A percentile compares a stretch with the other conserved stretches of the same genome.
These are phyloP conservation scores for Albophoma yamanashiensis DNA, from an alignment of 2,329 filamentous ascomycete genomes.

Conservation along the genomic window DNA sequence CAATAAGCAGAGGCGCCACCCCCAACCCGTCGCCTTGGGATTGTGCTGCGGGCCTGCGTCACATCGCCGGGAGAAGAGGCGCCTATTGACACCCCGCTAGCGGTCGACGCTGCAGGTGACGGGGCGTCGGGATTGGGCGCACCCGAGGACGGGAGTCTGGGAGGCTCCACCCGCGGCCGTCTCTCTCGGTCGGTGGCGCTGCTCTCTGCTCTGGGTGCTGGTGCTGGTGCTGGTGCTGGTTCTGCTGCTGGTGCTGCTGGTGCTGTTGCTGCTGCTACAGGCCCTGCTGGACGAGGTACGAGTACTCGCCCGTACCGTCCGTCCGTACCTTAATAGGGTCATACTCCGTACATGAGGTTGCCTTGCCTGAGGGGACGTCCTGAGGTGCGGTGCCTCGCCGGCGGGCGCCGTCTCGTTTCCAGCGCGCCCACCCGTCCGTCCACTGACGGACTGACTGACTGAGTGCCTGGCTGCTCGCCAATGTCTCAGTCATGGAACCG, in stretches of 20 bases:
- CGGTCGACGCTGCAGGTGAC: constrained; percentile 2
- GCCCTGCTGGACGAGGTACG: too few relatives aligned
- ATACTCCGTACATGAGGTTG: too few relatives aligned
- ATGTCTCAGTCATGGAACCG: neutral
- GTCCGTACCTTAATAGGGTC: too few relatives aligned
- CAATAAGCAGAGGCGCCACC: neutral
- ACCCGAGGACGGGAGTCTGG: neutral
- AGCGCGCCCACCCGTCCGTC: neutral
- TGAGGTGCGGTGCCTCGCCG: too few relatives aligned
- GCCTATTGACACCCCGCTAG: neutral
- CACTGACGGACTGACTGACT: too few relatives aligned
- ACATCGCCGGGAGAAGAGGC: neutral
- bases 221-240: too few relatives aligned
- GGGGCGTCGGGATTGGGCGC: constrained; percentile 2
- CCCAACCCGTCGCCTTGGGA: neutral
- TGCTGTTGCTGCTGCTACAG: too few relatives aligned
- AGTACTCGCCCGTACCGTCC: too few relatives aligned
- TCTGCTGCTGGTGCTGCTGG: too few relatives aligned
- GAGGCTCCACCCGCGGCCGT: neutral
- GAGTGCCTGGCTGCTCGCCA: neutral
- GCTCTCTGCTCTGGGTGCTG: too few relatives aligned
- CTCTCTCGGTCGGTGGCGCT: neutral
- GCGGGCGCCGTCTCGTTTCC: neutral
- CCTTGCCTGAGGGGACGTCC: too few relatives aligned
- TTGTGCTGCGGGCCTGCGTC: neutral